Conservation (phyloP, 1,284 basidiomycete genomes). For the Chalciporus piperatoides region DNA sequence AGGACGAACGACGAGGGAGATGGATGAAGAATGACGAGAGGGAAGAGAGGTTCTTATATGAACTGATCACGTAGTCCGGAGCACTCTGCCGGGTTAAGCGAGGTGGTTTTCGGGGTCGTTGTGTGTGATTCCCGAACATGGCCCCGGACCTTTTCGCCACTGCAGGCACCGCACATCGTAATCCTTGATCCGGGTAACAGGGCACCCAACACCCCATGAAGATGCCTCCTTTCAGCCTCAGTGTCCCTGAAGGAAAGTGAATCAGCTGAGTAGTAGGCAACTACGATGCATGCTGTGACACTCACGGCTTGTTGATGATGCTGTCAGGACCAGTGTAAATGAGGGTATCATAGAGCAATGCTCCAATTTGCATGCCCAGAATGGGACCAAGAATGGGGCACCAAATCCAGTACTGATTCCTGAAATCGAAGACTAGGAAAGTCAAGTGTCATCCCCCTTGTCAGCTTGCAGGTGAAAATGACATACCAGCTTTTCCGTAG, state of each 20-base stretch:
- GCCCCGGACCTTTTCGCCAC: too few species aligned
- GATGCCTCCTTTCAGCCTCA: conserved; percentile 13
- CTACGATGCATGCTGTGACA: conserved; percentile 1
- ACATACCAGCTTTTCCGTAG: conserved; percentile 47
- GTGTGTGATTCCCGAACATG: too few species aligned
- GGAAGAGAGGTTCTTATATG: too few species aligned
- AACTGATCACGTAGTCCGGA: too few species aligned
- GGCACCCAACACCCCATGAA: too few species aligned
- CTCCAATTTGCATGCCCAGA: conserved; percentile 50
- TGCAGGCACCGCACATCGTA: too few species aligned
- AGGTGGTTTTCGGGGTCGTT: too few species aligned
- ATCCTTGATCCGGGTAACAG: too few species aligned
- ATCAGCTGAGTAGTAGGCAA: background rate
- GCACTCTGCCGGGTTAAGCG: too few species aligned
- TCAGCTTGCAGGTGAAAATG: background rate
- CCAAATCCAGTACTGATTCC: conserved; percentile 76
- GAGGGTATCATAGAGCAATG: conserved; percentile 51
- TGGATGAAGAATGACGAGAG: too few species aligned
- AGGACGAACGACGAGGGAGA: too few species aligned
- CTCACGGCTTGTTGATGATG: conserved; percentile 50
- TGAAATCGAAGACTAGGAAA: conserved; percentile 41
- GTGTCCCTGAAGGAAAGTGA: conserved; percentile 11
- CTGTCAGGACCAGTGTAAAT: conserved; percentile 54
- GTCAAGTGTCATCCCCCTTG: background rate
- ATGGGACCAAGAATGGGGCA: conserved; percentile 60